Base-by-base conservation (phyloP, 257 asterid genomes). In the Leonotis leonurus region DNA sequence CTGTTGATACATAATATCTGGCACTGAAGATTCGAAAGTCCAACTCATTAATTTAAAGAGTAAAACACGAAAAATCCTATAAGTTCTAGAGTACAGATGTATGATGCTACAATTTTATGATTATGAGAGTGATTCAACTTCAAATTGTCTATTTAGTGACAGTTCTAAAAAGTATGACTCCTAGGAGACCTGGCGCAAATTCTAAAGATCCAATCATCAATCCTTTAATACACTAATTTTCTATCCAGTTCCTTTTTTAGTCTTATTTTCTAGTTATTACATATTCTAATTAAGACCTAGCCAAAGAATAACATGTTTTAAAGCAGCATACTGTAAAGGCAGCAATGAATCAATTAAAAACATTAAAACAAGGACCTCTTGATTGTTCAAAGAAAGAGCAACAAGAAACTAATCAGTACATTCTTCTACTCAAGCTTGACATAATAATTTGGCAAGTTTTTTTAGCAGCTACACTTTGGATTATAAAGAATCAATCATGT, bases 11-110 rank as follows among this genome's bases (percentile, higher is more conserved):
- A 55, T 18, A 75, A 55, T 32, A 66, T 60, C 49, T 41, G 29
- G 36, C 53, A 13, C 29, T 22, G 52, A 55, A 30, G 64, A 45
- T 70, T 18, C n/a, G 21, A 6, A 25, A 35, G 33, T 45, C 32
- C 25, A 13, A 26, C 43, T 40, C 68, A 52, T 52, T 13, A 59
- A 72, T 32, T 59, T 24, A 49, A 59, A 59, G 61, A n/a, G 37
- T 46, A 14, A 5, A 2, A 39, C 18, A 20, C 1, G 49, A n/a
- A 60, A 57, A 48, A 24, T 53, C 29, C 52, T 67, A 6, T 40
- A 46, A 9, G 17, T 45, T 11, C 36, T 46, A 13, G 62, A 39
- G 14, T 33, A 6, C 0, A 11, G 6, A 62, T 40, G 6, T 22
- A 29, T 4, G 1, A 40, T 39, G 4, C 43, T 36, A 35, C 41